A percentile compares a stretch with the other conserved stretches of the same genome.
Evolutionary conservation across 768 basidiomycete species (phyloP).

Genomic region (Lentinula raphanica): DNA sequence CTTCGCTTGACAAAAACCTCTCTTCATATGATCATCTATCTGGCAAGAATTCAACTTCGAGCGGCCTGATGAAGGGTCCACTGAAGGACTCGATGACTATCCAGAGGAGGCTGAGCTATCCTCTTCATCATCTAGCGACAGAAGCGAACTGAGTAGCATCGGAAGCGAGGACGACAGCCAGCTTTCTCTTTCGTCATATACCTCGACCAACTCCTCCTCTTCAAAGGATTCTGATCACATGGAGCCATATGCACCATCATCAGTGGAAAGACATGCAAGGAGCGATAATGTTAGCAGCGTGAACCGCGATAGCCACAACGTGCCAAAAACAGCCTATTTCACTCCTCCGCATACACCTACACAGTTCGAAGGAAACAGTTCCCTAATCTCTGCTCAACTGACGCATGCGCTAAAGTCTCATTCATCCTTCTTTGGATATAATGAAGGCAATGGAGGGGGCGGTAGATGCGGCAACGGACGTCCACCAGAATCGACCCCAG

Average conservation of each 20-base stretch:
- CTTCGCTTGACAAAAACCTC: neutral
- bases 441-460: neutral
- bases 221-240: neutral
- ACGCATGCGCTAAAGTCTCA: slow-evolving; percentile 35
- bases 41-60: neutral
- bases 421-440: slow-evolving; percentile 5
- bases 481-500: neutral
- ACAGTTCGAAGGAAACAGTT: neutral
- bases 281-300: slow-evolving; percentile 5
- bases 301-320: neutral
- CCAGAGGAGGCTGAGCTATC: neutral
- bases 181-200: slow-evolving; percentile 16
- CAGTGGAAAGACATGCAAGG: neutral
- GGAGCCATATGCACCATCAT: neutral
- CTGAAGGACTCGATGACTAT: neutral
- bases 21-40: neutral
- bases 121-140: neutral
- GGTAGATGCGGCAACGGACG: neutral
- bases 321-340: slow-evolving; percentile 38
- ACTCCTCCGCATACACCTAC: slow-evolving; percentile 48
- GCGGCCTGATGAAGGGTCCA: neutral
- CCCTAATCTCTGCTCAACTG: neutral
- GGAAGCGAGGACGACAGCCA: neutral
- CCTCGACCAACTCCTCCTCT: neutral
- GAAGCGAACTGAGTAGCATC: neutral